Conservation (phyloP, 2,329 filamentous ascomycete genomes). For the Colletotrichum filicis region DNA sequence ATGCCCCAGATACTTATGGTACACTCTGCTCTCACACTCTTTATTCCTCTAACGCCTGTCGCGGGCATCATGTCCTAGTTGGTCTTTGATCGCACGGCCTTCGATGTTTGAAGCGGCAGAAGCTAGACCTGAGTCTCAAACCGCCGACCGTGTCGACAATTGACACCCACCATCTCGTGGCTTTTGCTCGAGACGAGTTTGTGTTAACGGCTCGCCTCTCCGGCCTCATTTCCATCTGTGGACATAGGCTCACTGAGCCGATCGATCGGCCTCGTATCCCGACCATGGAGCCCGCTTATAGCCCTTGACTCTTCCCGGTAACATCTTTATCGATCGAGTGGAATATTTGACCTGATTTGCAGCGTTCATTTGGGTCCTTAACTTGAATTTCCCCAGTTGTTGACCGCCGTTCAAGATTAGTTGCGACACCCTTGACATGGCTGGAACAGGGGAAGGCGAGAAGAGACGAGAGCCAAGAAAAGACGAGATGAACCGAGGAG, state of each 20-base stretch:
- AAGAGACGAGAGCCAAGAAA: slow-evolving; percentile 13
- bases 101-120: slow-evolving; percentile 9
- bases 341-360: slow-evolving; percentile 9
- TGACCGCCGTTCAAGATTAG: slow-evolving; percentile 21
- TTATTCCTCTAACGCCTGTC: not conserved
- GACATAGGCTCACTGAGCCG: slow-evolving; percentile 22
- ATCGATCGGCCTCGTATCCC: slow-evolving; percentile 29
- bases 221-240: slow-evolving; percentile 18
- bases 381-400: not conserved
- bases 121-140: slow-evolving; percentile 33
- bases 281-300: slow-evolving; percentile 10
- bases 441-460: slow-evolving; percentile 28
- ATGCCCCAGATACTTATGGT: not conserved
- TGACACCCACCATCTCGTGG: slow-evolving; percentile 12
- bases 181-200: slow-evolving; percentile 8
- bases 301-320: slow-evolving; percentile 11
- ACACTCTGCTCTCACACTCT: not conserved
- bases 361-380: not conserved
- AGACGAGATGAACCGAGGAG: slow-evolving; percentile 31
- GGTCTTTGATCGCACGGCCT: slow-evolving; percentile 20
- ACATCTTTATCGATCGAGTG: slow-evolving; percentile 13
- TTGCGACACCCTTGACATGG: slow-evolving; percentile 21
- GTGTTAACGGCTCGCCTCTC: slow-evolving; percentile 20
- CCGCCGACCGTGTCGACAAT: slow-evolving; percentile 15
- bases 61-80: slow-evolving; percentile 1